Percentiles rank a stretch among this genome's conserved stretches.
Evolutionary conservation across 108 stramenopile genomes (phyloP).

Genomic region (Cyclotella atomus): DNA sequence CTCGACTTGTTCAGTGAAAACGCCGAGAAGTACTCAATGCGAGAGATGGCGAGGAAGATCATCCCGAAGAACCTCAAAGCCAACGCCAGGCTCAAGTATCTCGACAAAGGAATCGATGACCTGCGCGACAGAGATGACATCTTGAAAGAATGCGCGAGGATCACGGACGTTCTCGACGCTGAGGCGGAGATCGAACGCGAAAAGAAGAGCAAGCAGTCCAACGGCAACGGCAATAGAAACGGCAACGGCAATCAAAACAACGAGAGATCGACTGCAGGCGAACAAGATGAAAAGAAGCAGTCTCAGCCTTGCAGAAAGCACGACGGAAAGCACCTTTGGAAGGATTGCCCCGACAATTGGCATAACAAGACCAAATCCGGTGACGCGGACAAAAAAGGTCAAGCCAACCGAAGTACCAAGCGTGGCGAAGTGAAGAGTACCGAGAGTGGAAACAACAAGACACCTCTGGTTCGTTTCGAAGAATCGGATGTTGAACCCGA

Average conservation of each 20-base stretch:
- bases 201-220: too few species aligned
- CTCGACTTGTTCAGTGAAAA: background rate
- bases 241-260: background rate
- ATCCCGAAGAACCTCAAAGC: background rate
- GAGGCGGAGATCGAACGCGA: background rate
- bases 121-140: background rate
- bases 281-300: background rate
- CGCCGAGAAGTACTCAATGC: background rate
- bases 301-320: background rate
- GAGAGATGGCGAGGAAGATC: background rate
- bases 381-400: too few species aligned
- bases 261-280: background rate
- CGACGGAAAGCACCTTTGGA: background rate
- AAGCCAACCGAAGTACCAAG: too few species aligned
- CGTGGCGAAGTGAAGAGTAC: background rate
- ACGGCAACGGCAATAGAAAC: background rate
- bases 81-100: background rate
- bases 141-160: background rate
- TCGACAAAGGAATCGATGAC: background rate
- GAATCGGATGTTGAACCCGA: background rate
- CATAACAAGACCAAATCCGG: too few species aligned
- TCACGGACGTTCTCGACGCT: background rate
- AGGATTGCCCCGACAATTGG: background rate
- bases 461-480: background rate
- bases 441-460: background rate